Conservation (phyloP, 805 yeast genomes). For the Jamesozyma piceae region DNA sequence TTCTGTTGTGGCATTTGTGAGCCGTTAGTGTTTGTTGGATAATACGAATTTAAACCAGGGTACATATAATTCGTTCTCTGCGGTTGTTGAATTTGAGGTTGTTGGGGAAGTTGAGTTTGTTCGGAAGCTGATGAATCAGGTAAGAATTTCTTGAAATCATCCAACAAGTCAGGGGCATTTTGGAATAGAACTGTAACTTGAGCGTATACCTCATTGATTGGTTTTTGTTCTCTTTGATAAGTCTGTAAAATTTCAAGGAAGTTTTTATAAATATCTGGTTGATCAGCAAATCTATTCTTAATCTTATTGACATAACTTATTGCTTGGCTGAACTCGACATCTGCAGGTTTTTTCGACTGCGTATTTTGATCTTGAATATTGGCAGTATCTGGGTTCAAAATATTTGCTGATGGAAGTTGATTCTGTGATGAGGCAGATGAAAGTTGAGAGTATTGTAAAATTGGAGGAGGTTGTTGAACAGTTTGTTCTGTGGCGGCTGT, state of each 20-base stretch:
- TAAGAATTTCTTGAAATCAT: slow-evolving; percentile 89
- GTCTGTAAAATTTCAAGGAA: slow-evolving; percentile 92
- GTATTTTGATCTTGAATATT: slow-evolving; percentile 2
- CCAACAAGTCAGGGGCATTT: slow-evolving; percentile 88
- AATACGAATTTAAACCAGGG: slow-evolving; percentile 5
- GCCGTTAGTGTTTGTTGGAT: not conserved
- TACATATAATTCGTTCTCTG: slow-evolving; percentile 1
- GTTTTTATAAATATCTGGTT: slow-evolving; percentile 92
- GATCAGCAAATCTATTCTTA: slow-evolving; percentile 83
- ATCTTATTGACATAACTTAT: slow-evolving; percentile 93
- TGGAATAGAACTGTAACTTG: slow-evolving; percentile 85
- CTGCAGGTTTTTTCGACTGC: slow-evolving; percentile 38
- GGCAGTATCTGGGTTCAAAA: slow-evolving; percentile 3
- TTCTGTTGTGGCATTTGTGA: slow-evolving; percentile 20
- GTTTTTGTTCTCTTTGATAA: slow-evolving; percentile 91
- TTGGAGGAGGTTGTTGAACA: slow-evolving; percentile 9
- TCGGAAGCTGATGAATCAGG: slow-evolving; percentile 48
- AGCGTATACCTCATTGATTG: slow-evolving; percentile 88
- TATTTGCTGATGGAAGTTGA: slow-evolving; percentile 3
- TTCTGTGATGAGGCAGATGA: slow-evolving; percentile 12
- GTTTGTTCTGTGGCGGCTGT: no score
- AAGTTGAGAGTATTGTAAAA: slow-evolving; percentile 5
- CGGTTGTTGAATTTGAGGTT: not conserved
- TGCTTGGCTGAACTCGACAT: slow-evolving; percentile 95
- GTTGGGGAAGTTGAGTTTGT: slow-evolving; percentile 10